Conservation (phyloP, 108 stramenopile genomes). For the Nannochloropsis salina region DNA sequence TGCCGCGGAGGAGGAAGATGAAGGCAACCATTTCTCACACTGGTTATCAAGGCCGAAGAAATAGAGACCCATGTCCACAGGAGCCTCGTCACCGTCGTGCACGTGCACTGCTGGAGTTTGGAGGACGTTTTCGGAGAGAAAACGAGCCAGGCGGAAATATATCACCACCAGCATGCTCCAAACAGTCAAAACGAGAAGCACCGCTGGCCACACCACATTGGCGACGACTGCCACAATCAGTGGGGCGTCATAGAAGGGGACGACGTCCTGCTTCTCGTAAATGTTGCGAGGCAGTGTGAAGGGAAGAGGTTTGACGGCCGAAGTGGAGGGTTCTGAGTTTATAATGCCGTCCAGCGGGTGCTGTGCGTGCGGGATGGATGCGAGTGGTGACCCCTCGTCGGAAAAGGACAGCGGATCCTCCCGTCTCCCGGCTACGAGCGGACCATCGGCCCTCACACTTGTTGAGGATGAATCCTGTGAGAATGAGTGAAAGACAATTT, state of each 20-base stretch:
- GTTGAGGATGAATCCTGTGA: too few relatives aligned
- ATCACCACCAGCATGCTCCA: background rate
- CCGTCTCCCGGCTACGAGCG: too few relatives aligned
- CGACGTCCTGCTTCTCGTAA: background rate
- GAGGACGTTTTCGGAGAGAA: background rate
- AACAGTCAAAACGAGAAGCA: background rate
- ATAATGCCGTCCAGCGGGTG: too few relatives aligned
- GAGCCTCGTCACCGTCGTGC: background rate
- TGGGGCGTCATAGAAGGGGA: background rate
- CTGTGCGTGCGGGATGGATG: too few relatives aligned
- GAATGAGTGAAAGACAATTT: too few relatives aligned
- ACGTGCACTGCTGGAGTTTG: background rate
- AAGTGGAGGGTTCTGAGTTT: too few relatives aligned
- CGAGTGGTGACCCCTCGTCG: too few relatives aligned
- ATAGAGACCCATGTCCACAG: constrained; percentile 13
- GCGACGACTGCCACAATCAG: background rate
- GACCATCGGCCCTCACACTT: too few relatives aligned
- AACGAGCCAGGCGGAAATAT: constrained; percentile 11
- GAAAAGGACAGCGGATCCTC: too few relatives aligned
- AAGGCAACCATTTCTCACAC: background rate
- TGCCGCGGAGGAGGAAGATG: background rate
- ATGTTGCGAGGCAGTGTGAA: background rate
- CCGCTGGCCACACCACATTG: background rate
- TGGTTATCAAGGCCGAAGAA: constrained; percentile 16
- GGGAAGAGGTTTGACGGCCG: background rate